Evolutionary conservation across 2,329 filamentous ascomycete genomes (phyloP), one percentile per base, ranked within the genome.

Genomic region (Endoconidiophora polonica): DNA sequence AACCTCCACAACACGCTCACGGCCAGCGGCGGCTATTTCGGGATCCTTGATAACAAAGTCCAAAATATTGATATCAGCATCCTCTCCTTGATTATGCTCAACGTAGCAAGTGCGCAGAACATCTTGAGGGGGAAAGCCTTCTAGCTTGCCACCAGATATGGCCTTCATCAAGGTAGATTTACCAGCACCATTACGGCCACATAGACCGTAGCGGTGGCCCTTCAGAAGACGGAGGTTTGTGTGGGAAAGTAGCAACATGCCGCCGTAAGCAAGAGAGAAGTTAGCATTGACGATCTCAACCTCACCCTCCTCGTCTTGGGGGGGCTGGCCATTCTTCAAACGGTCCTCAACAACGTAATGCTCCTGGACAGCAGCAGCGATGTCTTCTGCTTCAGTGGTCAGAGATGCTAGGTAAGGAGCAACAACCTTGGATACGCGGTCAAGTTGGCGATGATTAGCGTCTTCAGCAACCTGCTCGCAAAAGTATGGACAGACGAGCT

Each of bases 111-210:
- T 96, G 59, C 86, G 83, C 59, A 98, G 79, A 53, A 88, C 82
- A 56, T 95, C 87, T 63, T 91, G 87, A 14, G 86, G 73, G 37
- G 91, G 91, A 69, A 98, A 98, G 6, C 91, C 91, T 66, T 98
- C 91, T 3, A 98, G 76, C 73, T 98, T 98, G 61, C 88, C 90
- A 53, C 83, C 83, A 46, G 91, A 85, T 59, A 98, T 98, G 63
- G 84, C 87, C 63, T 86, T 85, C 91, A 98, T 96, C 52, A 98
- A 76, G 1, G 91, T 98, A n/a, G 91, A 96, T 70, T 98, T 98
- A 62, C 91, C 91, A 52, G 88, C 87, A 69, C 91, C 91, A 64
- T 98, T 98, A 59, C 90, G 84, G 59, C 91, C 91, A 60, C 90
- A 95, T 16, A 98, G 83, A 64, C 91, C 91, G 63, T 98, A 98